Conservation (phyloP, 805 yeast genomes). For the Myxozyma neotropica region DNA sequence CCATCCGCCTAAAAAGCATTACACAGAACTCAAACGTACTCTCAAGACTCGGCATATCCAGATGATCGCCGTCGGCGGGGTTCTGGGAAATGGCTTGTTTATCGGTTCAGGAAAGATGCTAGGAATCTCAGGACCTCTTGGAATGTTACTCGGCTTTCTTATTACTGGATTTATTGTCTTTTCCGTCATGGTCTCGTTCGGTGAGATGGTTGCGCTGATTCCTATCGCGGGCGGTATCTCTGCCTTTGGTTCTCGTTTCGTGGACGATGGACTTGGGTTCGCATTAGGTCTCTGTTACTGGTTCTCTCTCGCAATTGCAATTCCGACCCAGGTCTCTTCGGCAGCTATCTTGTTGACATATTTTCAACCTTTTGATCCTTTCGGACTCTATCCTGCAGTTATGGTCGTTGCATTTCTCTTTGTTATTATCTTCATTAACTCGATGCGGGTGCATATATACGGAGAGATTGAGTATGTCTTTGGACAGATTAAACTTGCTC, state of each 20-base stretch:
- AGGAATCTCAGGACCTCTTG: conserved; percentile 51
- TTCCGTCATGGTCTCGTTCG: conserved; percentile 37
- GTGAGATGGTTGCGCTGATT: conserved; percentile 36
- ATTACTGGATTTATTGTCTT: conserved; percentile 34
- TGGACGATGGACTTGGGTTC: conserved; percentile 56
- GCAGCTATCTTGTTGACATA: conserved; percentile 75
- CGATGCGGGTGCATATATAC: conserved; percentile 59
- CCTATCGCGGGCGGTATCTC: conserved; percentile 62
- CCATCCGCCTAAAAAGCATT: conserved; percentile 10
- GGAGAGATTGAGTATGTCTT: conserved; percentile 71
- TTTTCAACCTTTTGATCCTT: conserved; percentile 58
- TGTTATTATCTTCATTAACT: conserved; percentile 51
- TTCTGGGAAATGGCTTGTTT: conserved; percentile 75
- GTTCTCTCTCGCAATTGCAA: conserved; percentile 67
- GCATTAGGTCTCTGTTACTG: conserved; percentile 67
- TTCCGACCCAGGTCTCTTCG: conserved; percentile 81
- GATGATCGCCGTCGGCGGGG: conserved; percentile 75
- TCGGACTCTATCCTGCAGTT: conserved; percentile 60
- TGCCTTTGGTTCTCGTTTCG: conserved; percentile 53
- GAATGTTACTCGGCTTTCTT: conserved; percentile 42
- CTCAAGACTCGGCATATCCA: conserved; percentile 61
- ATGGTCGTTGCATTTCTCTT: conserved; percentile 61
- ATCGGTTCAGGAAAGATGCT: conserved; percentile 68
- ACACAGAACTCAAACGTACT: conserved; percentile 44
- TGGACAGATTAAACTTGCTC: conserved; percentile 59